Percentiles rank a stretch among this genome's conserved stretches.
phyloP scores from a whole-genome alignment of 257 asterid genomes.

The Solanum appendiculatum region DNA sequence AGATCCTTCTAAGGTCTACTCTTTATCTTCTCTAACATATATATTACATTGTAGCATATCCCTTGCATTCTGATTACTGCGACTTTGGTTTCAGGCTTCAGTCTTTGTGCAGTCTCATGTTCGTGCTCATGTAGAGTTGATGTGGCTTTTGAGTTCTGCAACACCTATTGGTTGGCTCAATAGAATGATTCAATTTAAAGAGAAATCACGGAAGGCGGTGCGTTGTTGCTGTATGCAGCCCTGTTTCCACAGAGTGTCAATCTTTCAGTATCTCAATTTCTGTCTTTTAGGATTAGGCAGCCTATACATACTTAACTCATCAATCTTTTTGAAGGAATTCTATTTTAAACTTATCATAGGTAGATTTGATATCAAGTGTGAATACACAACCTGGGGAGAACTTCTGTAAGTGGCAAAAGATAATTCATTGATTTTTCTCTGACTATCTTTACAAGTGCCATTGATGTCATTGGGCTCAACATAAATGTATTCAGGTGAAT shows the following conservation, averaged over 20 bases:
- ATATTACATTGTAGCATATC: not conserved
- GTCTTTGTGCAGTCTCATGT: constrained; percentile 99
- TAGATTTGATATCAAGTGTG: not conserved
- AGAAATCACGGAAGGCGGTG: constrained; percentile 86
- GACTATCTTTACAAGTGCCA: not conserved
- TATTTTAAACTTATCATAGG: not conserved
- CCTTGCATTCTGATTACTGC: constrained; percentile 1
- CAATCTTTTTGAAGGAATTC: not conserved
- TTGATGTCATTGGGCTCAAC: not conserved
- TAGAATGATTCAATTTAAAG: constrained; percentile 92
- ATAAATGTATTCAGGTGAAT: not conserved
- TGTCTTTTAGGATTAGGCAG: not conserved
- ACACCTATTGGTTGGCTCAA: constrained; percentile 97
- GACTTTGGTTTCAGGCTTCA: constrained; percentile 58
- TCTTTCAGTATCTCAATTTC: not conserved
- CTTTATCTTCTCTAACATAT: not conserved
- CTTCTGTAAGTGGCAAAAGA: not conserved
- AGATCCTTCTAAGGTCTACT: constrained; percentile 68
- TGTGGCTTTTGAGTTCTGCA: constrained; percentile 90
- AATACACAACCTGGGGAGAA: not conserved
- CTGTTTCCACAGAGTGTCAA: not conserved
- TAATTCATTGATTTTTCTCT: not conserved
- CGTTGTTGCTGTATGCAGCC: constrained; percentile 21
- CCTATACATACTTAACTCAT: not conserved
- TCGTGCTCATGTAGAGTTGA: constrained; percentile 86